Base-by-base conservation (phyloP, 2,329 filamentous ascomycete species). In the Fusarium sp. region DNA sequence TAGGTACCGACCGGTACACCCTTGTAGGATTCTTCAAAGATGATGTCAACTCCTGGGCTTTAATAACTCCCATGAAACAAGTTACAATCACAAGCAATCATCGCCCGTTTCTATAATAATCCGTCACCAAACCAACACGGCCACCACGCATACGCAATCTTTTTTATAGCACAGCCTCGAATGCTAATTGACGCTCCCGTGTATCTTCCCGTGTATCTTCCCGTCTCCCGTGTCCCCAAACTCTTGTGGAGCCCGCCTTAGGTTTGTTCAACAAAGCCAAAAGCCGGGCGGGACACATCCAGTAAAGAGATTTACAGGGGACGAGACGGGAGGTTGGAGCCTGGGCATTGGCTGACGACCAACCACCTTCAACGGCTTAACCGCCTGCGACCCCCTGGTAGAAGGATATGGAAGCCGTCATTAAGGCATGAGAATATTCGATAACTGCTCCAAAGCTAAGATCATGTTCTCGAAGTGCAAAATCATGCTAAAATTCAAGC, bases 311-410 rank as follows among this genome's bases (percentile, higher is more conserved):
- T 64, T 51, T 59, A 64, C 65, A 67, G 58, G 65, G 57, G 50
- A 47, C 5, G 22, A 33, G 43, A 28, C 33, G 46, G n/a, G 62
- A 67, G 57, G 53, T 39, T 64, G 65, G 63, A 48, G 49, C 37
- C 49, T 60, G 51, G 56, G 62, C 26, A 47, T 51, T 11, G 48
- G 30, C 39, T 58, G 43, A 58, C 51, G 35, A 48, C 69, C 69
- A 71, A 67, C 67, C 70, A 68, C 50, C 60, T 56, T 48, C 28
- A 46, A 35, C 56, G 20, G 39, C 39, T 57, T 71, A 71, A 64
- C 65, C 70, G 69, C 70, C 62, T 51, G 30, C n/a, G 26, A 43
- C 14, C 33, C 45, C 33, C 37, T 44, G 11, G 49, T 52, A 45
- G 56, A 62, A 54, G 43, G 24, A 47, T 26, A 44, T 41, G 39